Evolutionary conservation across 805 yeast species (phyloP), one percentile per base, ranked within the genome.

Genomic region (Cephaloascus fragrans): DNA sequence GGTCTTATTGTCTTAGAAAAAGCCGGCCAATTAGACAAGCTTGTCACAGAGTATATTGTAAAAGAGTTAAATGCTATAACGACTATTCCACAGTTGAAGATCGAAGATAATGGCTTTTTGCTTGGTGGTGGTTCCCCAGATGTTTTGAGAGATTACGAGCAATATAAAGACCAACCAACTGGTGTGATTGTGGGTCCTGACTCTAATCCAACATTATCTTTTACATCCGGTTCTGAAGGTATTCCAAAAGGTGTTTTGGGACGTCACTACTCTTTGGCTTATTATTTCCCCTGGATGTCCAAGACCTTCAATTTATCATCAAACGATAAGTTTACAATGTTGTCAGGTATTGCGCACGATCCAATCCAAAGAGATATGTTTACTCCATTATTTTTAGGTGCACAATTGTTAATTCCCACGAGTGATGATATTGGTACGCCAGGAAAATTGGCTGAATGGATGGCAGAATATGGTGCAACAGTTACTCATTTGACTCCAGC

Each of bases 361-460:
- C 99, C 99, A 10, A 90, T 93, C 46, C 99, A 93, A 68, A 83
- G 99, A 69, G 99, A 93, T 62, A 93, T 93, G 83, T 93, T 93
- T 61, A 93, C 99, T 5, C 99, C 99, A 18, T 71, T 93, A 45
- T 93, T 93, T 60, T 66, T 93, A 46, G 99, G 99, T 47, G 98
- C 98, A 16, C 84, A 81, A 49, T 68, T 93, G 41, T 71, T 86
- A 45, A 94, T 93, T 23, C 99, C 99, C 38, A 89, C 97, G 12
- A 80, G 88, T 15, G 97, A 93, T 59, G 99, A 93, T 59, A 93
- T 93, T 51, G 98, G 99, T 36, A 93, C 98, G 3, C 99, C 99
- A 4, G 98, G 98, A 23, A 80, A 83, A 53, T 71, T 93, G 40
- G 98, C 99, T 4, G 93, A 86, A 51, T 93, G 99, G 99, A 89